These are phyloP conservation scores for Chaetomium fimeti DNA, from an alignment of 495 filamentous ascomycete species.

Conservation along the genomic window DNA sequence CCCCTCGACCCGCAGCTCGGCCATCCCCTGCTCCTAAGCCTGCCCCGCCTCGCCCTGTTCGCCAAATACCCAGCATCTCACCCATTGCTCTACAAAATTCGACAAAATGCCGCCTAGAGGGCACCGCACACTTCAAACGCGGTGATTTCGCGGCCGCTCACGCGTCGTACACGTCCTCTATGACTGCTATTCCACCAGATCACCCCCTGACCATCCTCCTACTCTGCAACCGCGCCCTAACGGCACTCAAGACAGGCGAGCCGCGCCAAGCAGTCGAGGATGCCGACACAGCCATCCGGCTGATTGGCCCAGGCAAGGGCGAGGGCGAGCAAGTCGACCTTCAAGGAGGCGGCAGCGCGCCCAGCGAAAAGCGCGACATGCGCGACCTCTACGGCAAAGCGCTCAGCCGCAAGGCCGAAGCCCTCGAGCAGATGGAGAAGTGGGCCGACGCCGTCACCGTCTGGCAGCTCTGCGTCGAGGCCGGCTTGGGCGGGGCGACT, in stretches of 20 bases:
- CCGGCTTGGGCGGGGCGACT: constrained; percentile 74
- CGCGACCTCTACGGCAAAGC: constrained; percentile 89
- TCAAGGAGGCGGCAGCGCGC: constrained; percentile 44
- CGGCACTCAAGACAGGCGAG: constrained; percentile 83
- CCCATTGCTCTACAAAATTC: constrained; percentile 67
- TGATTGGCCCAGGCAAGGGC: constrained; percentile 78
- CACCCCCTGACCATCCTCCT: constrained; percentile 85
- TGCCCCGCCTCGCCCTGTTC: constrained; percentile 46
- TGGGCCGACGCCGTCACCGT: constrained; percentile 78
- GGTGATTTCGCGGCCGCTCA: constrained; percentile 89
- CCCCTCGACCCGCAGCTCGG: constrained; percentile 39
- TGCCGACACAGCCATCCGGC: constrained; percentile 71
- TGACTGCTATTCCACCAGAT: constrained; percentile 68
- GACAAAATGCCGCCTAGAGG: constrained; percentile 70
- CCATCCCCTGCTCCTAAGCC: constrained; percentile 40
- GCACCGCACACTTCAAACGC: constrained; percentile 85
- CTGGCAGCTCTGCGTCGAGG: constrained; percentile 81
- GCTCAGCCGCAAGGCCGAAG: constrained; percentile 90
- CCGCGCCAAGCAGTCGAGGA: constrained; percentile 80
- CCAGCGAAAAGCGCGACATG: constrained; percentile 76
- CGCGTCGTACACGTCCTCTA: constrained; percentile 72
- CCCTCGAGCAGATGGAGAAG: constrained; percentile 89
- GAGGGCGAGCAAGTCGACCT: constrained; percentile 76
- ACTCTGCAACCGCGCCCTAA: constrained; percentile 88
- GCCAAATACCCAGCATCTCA: constrained; percentile 67